phyloP scores from a whole-genome alignment of 1,284 basidiomycete species.

The Ceratobasidium sp. region DNA sequence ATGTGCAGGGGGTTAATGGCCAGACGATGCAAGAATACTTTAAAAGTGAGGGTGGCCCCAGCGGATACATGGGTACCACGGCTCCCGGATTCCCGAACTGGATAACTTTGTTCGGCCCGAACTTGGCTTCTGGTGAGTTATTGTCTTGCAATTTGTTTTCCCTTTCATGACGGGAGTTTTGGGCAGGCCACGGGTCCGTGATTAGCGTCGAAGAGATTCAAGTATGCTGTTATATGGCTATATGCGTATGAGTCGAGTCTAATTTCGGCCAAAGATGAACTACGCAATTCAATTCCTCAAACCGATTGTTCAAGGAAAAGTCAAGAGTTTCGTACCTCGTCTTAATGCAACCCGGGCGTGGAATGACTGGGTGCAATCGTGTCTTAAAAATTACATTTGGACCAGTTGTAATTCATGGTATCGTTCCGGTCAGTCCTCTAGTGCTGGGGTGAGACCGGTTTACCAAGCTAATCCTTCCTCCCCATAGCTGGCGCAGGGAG shows the following conservation, averaged over 20 bases:
- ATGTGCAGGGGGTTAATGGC: constrained; percentile 51
- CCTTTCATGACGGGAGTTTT: not conserved
- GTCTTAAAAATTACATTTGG: constrained; percentile 1
- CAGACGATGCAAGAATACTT: constrained; percentile 61
- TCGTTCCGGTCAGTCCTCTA: not conserved
- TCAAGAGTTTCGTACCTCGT: constrained; percentile 16
- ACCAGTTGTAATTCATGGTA: constrained; percentile 25
- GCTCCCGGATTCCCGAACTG: constrained; percentile 68
- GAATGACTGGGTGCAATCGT: constrained; percentile 21
- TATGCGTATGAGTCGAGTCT: too few species aligned
- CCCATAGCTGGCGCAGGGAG: constrained; percentile 3
- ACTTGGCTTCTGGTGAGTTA: not conserved
- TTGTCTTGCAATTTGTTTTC: not conserved
- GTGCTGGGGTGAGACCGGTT: too few species aligned
- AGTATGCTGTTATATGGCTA: not conserved
- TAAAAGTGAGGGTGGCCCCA: constrained; percentile 62
- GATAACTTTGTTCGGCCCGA: constrained; percentile 62
- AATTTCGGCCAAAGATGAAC: constrained; percentile 12
- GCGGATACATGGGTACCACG: constrained; percentile 65
- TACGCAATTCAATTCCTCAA: constrained; percentile 31
- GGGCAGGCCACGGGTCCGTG: constrained; percentile 10
- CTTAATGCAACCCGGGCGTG: not conserved
- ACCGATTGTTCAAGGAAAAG: constrained; percentile 22
- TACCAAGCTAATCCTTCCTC: not conserved
- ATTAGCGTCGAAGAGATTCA: constrained; percentile 33